A percentile compares a stretch with the other conserved stretches of the same genome.
These are phyloP conservation scores for Takashimella koratensis DNA, from an alignment of 1,284 basidiomycete species.

Conservation along the genomic window DNA sequence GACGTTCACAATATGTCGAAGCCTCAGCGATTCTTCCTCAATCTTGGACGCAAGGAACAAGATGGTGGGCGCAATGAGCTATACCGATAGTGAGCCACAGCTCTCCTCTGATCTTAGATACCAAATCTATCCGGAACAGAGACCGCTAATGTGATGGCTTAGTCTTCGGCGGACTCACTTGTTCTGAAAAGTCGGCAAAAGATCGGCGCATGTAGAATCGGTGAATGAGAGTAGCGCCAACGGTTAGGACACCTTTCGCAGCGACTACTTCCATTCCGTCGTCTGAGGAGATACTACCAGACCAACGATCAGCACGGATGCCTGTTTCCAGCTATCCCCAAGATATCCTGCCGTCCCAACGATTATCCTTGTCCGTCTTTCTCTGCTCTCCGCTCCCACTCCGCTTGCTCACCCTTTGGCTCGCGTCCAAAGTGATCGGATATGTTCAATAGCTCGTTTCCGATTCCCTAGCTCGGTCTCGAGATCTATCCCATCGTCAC, in stretches of 20 bases:
- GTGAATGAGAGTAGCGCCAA: constrained; percentile 85
- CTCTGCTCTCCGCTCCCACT: not conserved
- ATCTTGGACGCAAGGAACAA: constrained; percentile 87
- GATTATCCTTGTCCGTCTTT: not conserved
- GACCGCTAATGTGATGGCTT: too few species aligned
- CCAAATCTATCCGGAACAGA: too few species aligned
- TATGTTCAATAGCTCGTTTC: constrained; percentile 25
- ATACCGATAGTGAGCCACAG: not conserved
- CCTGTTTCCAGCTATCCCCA: too few species aligned
- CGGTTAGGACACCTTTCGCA: constrained; percentile 56
- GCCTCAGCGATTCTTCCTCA: constrained; percentile 38
- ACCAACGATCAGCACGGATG: too few species aligned
- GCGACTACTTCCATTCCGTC: not conserved
- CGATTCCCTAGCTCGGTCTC: constrained; percentile 31
- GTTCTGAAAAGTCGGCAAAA: constrained; percentile 68
- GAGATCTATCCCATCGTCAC: constrained; percentile 22
- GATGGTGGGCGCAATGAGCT: constrained; percentile 85
- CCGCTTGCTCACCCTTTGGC: constrained; percentile 12
- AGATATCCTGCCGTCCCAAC: not conserved
- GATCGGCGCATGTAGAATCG: constrained; percentile 91
- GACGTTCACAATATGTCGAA: constrained; percentile 38
- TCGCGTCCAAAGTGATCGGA: constrained; percentile 10
- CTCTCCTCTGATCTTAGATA: not conserved
- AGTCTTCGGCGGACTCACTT: constrained; percentile 29
- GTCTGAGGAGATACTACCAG: not conserved